Evolutionary conservation across 2,329 filamentous ascomycete species (phyloP).

Genomic region (Talaromyces sp.): DNA sequence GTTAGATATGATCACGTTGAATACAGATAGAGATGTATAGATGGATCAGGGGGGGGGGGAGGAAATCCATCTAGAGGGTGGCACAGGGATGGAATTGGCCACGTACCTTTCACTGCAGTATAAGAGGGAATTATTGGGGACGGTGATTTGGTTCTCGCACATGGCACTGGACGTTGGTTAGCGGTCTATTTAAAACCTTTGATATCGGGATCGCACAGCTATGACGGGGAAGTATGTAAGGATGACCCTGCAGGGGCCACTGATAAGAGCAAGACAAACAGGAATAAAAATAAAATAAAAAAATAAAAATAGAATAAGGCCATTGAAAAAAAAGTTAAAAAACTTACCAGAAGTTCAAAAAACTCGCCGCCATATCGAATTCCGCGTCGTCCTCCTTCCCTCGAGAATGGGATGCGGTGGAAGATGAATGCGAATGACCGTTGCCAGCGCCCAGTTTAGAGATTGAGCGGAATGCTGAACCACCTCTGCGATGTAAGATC

Average conservation of each 20-base stretch:
- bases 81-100: constrained; percentile 9
- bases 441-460: constrained; percentile 37
- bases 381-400: constrained; percentile 30
- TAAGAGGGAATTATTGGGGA: constrained; percentile 61
- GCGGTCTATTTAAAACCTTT: constrained; percentile 17
- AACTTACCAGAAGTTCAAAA: constrained; percentile 50
- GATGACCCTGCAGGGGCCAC: constrained; percentile 20
- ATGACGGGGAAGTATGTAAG: constrained; percentile 23
- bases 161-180: constrained; percentile 55
- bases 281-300: neutral
- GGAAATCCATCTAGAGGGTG: constrained; percentile 1
- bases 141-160: constrained; percentile 67
- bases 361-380: constrained; percentile 47
- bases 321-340: neutral
- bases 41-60: neutral
- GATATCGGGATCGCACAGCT: constrained; percentile 1
- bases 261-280: constrained; percentile 18
- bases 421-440: constrained; percentile 3
- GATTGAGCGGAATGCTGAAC: constrained; percentile 33
- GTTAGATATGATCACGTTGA: constrained; percentile 5
- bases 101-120: constrained; percentile 68
- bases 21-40: neutral
- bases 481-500: constrained; percentile 37
- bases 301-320: neutral
- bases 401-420: neutral